Evolutionary conservation across 345 rosid species (phyloP).

Genomic region (Populus ilicifolia): DNA sequence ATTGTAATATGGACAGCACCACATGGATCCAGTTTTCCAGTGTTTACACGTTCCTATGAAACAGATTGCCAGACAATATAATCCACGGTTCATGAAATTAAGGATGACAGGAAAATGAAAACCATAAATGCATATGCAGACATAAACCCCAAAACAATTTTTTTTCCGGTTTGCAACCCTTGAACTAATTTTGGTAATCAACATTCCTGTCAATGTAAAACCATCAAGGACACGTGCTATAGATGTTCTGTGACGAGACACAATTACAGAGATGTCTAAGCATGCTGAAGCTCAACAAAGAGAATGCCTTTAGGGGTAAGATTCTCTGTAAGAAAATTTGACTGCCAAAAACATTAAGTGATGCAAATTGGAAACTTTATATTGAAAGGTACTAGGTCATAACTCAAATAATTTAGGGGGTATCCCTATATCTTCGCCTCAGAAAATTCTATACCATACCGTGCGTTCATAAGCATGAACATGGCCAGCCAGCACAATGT

Average conservation of each 20-base stretch:
- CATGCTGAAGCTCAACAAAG: no score
- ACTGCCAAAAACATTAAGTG: neutral
- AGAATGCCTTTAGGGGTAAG: neutral
- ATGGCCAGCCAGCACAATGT: slow-evolving; percentile 74
- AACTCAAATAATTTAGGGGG: neutral
- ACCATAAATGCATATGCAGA: neutral
- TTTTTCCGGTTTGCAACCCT: neutral
- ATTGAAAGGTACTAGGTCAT: neutral
- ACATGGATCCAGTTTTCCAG: slow-evolving; percentile 62
- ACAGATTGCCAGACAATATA: slow-evolving; percentile 9
- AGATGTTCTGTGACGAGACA: no score
- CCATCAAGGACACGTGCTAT: no score
- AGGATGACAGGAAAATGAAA: neutral
- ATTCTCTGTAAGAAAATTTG: neutral
- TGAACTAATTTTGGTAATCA: no score
- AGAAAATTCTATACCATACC: slow-evolving; percentile 34
- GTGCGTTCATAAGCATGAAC: slow-evolving; percentile 97
- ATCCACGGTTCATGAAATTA: slow-evolving; percentile 14
- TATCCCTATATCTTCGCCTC: neutral
- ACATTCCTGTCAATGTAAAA: no score
- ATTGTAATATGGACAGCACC: slow-evolving; percentile 83
- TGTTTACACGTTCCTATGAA: slow-evolving; percentile 63
- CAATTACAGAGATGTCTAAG: no score
- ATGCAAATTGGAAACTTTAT: neutral
- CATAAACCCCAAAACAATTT: neutral